Evolutionary conservation across 345 rosid species (phyloP).

Genomic region (Chamaenerion angustifolium): DNA sequence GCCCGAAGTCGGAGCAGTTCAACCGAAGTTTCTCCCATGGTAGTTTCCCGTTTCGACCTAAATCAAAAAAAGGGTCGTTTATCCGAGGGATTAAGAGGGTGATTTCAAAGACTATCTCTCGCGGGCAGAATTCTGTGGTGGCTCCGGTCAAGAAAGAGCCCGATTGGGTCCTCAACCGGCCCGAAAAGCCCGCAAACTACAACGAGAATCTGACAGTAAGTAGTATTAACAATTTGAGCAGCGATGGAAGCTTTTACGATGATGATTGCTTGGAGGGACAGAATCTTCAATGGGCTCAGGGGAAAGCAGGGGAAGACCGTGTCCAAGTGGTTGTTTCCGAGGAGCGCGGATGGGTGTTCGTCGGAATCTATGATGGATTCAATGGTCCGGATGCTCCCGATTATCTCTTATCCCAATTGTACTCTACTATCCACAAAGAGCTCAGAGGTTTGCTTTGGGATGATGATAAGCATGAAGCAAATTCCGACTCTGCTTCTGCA

Average conservation of each 20-base stretch:
- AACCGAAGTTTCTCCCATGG: constrained; percentile 78
- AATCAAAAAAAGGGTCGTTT: constrained; percentile 45
- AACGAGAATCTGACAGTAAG: constrained; percentile 58
- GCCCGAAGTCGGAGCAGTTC: constrained; percentile 44
- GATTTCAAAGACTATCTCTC: constrained; percentile 46
- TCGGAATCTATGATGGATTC: constrained; percentile 95
- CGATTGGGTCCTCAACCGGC: constrained; percentile 44
- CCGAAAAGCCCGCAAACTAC: constrained; percentile 31
- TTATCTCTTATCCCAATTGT: constrained; percentile 55
- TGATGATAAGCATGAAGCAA: constrained; percentile 30
- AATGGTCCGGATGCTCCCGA: constrained; percentile 99
- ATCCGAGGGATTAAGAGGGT: constrained; percentile 61
- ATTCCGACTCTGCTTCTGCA: constrained; percentile 11
- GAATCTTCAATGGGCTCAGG: constrained; percentile 96
- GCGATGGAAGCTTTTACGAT: constrained; percentile 51
- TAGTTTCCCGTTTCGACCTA: constrained; percentile 33
- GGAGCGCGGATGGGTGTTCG: constrained; percentile 88
- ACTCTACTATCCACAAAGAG: constrained; percentile 60
- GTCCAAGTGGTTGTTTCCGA: constrained; percentile 98
- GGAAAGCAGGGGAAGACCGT: constrained; percentile 97
- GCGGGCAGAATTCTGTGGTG: constrained; percentile 69
- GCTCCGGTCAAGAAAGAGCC: constrained; percentile 74
- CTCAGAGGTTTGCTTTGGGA: constrained; percentile 89
- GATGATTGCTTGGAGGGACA: constrained; percentile 58
- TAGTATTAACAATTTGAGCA: constrained; percentile 37